These are phyloP conservation scores for Nemania sp. DNA, from an alignment of 2,329 filamentous ascomycete species.

Conservation along the genomic window DNA sequence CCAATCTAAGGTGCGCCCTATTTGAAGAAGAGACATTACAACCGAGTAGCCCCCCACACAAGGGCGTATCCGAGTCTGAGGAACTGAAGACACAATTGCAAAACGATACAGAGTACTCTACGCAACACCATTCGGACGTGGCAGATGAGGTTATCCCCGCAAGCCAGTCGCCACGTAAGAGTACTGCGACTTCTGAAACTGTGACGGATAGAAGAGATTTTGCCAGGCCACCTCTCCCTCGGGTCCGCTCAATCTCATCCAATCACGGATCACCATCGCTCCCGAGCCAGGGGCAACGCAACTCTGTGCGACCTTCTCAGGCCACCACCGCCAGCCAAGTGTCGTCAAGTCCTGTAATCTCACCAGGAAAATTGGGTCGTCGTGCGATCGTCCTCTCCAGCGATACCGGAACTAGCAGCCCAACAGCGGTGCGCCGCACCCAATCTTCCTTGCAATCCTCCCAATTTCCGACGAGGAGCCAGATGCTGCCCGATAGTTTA, in stretches of 20 bases:
- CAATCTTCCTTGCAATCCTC: conserved; percentile 54
- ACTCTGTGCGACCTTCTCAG: conserved; percentile 55
- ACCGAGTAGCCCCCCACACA: conserved; percentile 36
- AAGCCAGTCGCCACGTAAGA: conserved; percentile 47
- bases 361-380: conserved; percentile 48
- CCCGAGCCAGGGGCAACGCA: conserved; percentile 35
- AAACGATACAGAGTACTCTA: conserved; percentile 59
- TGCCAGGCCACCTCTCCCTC: conserved; percentile 41
- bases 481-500: conserved; percentile 64
- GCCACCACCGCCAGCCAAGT: conserved; percentile 58
- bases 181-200: conserved; percentile 27
- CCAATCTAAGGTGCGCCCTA: conserved; percentile 66
- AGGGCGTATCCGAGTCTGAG: conserved; percentile 59
- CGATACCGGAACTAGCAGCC: conserved; percentile 41
- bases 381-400: conserved; percentile 40
- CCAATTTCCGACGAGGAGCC: conserved; percentile 64
- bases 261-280: conserved; percentile 35
- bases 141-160: conserved; percentile 50
- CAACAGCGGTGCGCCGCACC: conserved; percentile 32
- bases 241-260: conserved; percentile 37
- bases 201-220: conserved; percentile 27
- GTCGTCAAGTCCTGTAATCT: conserved; percentile 50
- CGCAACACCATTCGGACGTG: conserved; percentile 47
- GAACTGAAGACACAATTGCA: conserved; percentile 65
- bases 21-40: conserved; percentile 52